Evolutionary conservation across 352 stramenopile species (phyloP).

Genomic region (Phytopythium boreale): DNA sequence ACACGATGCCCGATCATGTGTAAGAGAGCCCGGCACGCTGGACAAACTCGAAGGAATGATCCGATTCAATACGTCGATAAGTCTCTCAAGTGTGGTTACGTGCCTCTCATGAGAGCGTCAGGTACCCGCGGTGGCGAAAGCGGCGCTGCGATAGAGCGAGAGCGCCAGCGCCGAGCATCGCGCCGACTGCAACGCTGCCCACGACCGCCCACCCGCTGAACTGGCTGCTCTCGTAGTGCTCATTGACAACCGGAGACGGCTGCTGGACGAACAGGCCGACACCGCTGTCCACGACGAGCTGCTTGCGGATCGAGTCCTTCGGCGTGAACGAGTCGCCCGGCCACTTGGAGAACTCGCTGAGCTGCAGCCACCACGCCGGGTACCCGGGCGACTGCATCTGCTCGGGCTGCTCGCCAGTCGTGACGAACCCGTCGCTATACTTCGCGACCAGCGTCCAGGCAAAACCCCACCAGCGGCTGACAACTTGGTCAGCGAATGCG

Average conservation of each 20-base stretch:
- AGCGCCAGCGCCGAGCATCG: slow-evolving; percentile 29
- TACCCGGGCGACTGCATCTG: slow-evolving; percentile 57
- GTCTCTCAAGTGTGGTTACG: too few species aligned
- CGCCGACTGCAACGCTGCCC: slow-evolving; percentile 32
- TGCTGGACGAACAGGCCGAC: not conserved
- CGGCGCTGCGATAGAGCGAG: slow-evolving; percentile 30
- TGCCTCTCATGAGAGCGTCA: slow-evolving; percentile 20
- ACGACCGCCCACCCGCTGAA: slow-evolving; percentile 12
- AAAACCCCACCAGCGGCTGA: slow-evolving; percentile 57
- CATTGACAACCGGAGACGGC: not conserved
- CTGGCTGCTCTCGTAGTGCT: not conserved
- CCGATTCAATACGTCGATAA: too few species aligned
- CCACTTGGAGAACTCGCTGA: slow-evolving; percentile 61
- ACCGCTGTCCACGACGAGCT: slow-evolving; percentile 30
- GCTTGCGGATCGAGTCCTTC: slow-evolving; percentile 37
- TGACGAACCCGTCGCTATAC: slow-evolving; percentile 72
- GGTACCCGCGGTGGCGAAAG: slow-evolving; percentile 36
- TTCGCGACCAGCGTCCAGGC: slow-evolving; percentile 68
- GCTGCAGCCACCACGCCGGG: slow-evolving; percentile 53
- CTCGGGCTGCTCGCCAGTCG: slow-evolving; percentile 46
- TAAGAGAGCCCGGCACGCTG: too few species aligned
- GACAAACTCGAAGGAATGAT: too few species aligned
- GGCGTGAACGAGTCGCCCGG: slow-evolving; percentile 63
- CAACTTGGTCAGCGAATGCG: slow-evolving; percentile 48
- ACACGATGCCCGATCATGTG: too few species aligned